Base-by-base conservation (phyloP, 2,329 filamentous ascomycete genomes). In the Fusarium transvaalense region DNA sequence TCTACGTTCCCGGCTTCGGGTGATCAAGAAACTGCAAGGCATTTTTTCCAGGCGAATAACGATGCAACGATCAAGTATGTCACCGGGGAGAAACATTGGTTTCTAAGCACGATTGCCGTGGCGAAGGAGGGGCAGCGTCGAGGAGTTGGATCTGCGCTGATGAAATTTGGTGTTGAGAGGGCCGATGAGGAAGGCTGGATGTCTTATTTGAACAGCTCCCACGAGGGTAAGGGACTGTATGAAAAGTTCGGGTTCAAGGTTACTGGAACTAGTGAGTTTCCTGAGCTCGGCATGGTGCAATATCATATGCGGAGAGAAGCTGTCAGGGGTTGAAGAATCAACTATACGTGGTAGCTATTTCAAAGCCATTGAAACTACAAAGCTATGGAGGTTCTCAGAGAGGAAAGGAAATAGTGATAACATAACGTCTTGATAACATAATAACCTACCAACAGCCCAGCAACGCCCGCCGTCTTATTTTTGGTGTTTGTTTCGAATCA, bases 1-100 rank as follows among this genome's bases (percentile, higher is more conserved):
- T 62, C 63, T 41, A 41, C 74, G 15, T 77, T 72, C 45, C 73
- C 75, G 9, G 53, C 68, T 12, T 50, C 56, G 6, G 72, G 74
- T 14, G 70, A 78, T 25, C 77, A 72, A 45, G 69, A 69, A 29
- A 69, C 82, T 13, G 82, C 80, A 1, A 73, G 76, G 12, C 48
- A 72, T 9, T 85, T 85, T 75, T 84, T 85, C 52, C 75, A 76
- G 54, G 66, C 64, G 7, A 78, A 76, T 23, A 59, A 57, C 38
- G 69, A 74, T 34, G 74, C 66, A 3, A 63, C 66, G 19, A 41
- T 35, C 9, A 57, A 71, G 13, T 45, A 78, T 38, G 73, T 80
- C 61, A 71, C 63, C 10, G 70, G 62, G 5, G 69, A 68, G 1
- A 64, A 57, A 8, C 67, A 73, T 46, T 80, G 80, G 75, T 80